A percentile compares a stretch with the other conserved stretches of the same genome.
phyloP scores from a whole-genome alignment of 129 eudicot genomes.

The Rutidosis leptorrhynchoides region DNA sequence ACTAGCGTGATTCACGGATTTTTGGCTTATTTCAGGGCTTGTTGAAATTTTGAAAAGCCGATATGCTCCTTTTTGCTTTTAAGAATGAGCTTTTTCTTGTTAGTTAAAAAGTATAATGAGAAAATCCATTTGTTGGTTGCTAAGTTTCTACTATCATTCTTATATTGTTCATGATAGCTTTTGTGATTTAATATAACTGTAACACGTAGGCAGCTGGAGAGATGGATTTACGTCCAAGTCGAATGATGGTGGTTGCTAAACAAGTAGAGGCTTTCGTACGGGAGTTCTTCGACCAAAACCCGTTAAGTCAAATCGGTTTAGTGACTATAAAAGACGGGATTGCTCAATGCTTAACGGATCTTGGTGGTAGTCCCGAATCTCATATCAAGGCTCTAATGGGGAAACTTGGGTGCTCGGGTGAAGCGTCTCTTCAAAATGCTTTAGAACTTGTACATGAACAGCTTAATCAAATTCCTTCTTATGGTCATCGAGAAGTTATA shows the following conservation, averaged over 20 bases:
- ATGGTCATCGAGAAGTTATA: conserved; percentile 92
- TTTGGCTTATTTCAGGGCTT: background rate
- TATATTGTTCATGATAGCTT: background rate
- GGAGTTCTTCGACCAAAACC: conserved; percentile 96
- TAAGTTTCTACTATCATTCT: background rate
- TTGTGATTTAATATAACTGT: conserved; percentile 18
- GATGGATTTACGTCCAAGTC: conserved; percentile 83
- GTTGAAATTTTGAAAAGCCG: too few species aligned
- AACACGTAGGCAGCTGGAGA: conserved; percentile 85
- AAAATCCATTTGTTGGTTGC: background rate
- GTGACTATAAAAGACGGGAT: conserved; percentile 82
- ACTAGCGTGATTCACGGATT: background rate
- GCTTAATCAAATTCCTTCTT: conserved; percentile 80
- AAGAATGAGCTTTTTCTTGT: too few species aligned
- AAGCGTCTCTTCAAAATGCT: conserved; percentile 89
- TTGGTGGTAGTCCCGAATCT: conserved; percentile 98
- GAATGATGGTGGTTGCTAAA: conserved; percentile 91
- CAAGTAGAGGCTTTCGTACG: conserved; percentile 90
- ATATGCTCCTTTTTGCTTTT: background rate
- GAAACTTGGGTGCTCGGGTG: conserved; percentile 90
- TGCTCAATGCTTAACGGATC: conserved; percentile 81
- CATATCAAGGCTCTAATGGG: conserved; percentile 86
- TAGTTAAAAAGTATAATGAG: background rate
- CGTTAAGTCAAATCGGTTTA: conserved; percentile 85
- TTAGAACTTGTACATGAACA: conserved; percentile 79